Evolutionary conservation across 805 yeast genomes (phyloP).

Genomic region (Wickerhamomyces kurtzmanii): DNA sequence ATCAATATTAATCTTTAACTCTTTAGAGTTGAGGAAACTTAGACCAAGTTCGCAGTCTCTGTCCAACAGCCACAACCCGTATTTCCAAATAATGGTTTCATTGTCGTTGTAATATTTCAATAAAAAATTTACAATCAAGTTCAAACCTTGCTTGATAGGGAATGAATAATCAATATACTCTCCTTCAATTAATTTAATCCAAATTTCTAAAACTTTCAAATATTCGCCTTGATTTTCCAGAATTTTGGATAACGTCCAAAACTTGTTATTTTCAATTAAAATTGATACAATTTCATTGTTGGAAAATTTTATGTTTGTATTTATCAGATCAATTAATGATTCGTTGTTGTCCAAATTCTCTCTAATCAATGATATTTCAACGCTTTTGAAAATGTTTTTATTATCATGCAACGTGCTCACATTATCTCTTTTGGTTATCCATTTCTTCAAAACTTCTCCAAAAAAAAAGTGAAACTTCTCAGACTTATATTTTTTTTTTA

Average conservation of each 20-base stretch:
- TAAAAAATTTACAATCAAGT: constrained; percentile 3
- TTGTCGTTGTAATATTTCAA: constrained; percentile 6
- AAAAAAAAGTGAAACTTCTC: constrained; percentile 11
- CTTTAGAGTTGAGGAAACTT: constrained; percentile 10
- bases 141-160: constrained; percentile 2
- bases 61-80: constrained; percentile 12
- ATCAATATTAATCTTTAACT: constrained; percentile 2
- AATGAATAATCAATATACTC: constrained; percentile 4
- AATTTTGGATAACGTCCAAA: constrained; percentile 7
- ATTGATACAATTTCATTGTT: constrained; percentile 3
- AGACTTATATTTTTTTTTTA: constrained; percentile 8
- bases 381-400: constrained; percentile 7
- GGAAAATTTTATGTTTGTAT: background rate
- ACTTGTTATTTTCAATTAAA: constrained; percentile 4
- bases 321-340: constrained; percentile 4
- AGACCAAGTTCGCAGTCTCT: constrained; percentile 11
- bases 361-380: constrained; percentile 9
- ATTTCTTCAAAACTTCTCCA: constrained; percentile 10
- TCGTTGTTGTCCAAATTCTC: constrained; percentile 5
- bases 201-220: constrained; percentile 4
- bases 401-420: constrained; percentile 5
- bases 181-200: constrained; percentile 7
- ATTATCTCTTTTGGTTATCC: constrained; percentile 13
- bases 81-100: constrained; percentile 6
- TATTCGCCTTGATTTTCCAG: constrained; percentile 2